Conservation (phyloP, 768 basidiomycete species). For the Boletus vermiculosoides region DNA sequence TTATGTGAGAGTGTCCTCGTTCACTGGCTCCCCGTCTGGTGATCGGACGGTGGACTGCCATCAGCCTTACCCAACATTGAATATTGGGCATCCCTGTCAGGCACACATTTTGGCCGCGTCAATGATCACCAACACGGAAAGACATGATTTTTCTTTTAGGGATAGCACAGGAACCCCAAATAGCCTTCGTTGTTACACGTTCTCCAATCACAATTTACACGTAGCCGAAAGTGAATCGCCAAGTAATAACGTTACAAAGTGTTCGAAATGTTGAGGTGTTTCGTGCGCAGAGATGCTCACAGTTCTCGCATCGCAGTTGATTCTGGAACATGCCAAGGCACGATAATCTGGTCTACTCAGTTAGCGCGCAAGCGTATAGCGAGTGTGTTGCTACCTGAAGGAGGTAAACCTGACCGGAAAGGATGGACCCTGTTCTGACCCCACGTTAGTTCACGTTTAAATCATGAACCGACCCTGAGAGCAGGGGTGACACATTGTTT, state of each 20-base stretch:
- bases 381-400: background rate
- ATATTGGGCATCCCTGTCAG: background rate
- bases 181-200: background rate
- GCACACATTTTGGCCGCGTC: too few relatives aligned
- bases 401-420: background rate
- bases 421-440: background rate
- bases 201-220: background rate
- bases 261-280: background rate
- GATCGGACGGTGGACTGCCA: too few relatives aligned
- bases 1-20: background rate
- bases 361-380: background rate
- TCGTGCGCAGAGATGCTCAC: background rate
- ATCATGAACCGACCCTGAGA: conserved; percentile 1
- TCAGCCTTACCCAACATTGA: conserved; percentile 2
- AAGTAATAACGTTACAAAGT: background rate
- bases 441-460: background rate
- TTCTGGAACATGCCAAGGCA: background rate
- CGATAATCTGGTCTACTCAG: background rate
- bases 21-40: background rate
- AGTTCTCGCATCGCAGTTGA: background rate
- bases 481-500: background rate
- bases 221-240: background rate
- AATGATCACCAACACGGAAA: background rate
- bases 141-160: background rate
- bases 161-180: background rate